Conservation (phyloP, 352 stramenopile species). For the Hyphochytrium catenoides region DNA sequence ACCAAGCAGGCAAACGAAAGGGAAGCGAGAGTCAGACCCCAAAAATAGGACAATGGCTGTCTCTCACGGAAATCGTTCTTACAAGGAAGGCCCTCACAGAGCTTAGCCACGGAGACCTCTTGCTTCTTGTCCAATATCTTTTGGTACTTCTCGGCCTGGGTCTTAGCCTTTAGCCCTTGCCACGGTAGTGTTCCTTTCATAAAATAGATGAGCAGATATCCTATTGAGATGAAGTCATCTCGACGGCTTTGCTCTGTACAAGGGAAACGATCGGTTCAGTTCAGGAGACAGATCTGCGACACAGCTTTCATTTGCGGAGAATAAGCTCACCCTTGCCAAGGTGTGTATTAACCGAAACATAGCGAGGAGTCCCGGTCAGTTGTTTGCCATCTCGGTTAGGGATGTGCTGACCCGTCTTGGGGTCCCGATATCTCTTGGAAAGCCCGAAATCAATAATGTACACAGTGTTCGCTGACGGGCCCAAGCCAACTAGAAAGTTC, state of each 20-base stretch:
- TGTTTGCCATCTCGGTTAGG: slow-evolving; percentile 83
- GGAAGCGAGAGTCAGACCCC: no score
- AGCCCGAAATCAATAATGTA: slow-evolving; percentile 88
- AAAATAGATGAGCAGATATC: slow-evolving; percentile 69
- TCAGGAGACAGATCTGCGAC: no score
- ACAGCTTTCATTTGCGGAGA: slow-evolving; percentile 2
- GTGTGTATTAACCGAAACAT: slow-evolving; percentile 82
- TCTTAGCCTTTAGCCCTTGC: slow-evolving; percentile 83
- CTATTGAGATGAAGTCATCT: slow-evolving; percentile 79
- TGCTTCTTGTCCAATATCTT: slow-evolving; percentile 88
- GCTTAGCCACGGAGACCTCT: slow-evolving; percentile 15
- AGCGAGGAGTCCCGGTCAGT: slow-evolving; percentile 73
- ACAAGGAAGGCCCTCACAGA: slow-evolving; percentile 20
- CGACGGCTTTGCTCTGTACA: slow-evolving; percentile 50
- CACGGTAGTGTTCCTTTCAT: slow-evolving; percentile 71
- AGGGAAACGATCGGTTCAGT: no score
- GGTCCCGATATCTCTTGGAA: slow-evolving; percentile 79
- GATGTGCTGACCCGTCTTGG: slow-evolving; percentile 75
- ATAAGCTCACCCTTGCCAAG: slow-evolving; percentile 47
- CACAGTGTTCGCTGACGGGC: slow-evolving; percentile 63
- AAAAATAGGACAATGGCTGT: no score
- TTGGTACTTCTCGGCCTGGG: slow-evolving; percentile 89
- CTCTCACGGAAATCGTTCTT: no score
- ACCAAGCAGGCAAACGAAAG: no score
- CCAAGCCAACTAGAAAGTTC: slow-evolving; percentile 83